Evolutionary conservation across 2,329 filamentous ascomycete species (phyloP), one percentile per base, ranked within the genome.

Genomic region (Tolypocladium endophyticum): DNA sequence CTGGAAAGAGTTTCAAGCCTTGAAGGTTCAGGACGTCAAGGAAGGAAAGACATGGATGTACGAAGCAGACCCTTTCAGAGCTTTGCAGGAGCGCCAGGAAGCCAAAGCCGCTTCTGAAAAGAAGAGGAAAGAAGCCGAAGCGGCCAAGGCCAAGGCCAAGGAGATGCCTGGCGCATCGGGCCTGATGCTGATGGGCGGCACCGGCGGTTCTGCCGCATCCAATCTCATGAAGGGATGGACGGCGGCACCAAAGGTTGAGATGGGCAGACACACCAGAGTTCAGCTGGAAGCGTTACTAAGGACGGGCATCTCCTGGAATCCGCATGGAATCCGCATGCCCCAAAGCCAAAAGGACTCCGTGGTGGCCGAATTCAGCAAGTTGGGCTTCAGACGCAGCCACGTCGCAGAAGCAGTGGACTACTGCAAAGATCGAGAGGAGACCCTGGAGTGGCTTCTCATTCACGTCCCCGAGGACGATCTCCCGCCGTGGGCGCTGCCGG

Each of bases 401-500:
- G 84, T 92, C 47, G 86, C 95, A 69, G 94, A 99, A 74, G 93
- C 94, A 11, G 84, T 89, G 1, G 85, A 85, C 53, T 86, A 92
- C 67, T 97, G 92, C 76, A 95, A 93, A 72, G 92, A 96, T 70
- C 83, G 88, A 36, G 92, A 97, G 71, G 94, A 99, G 74, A 87
- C 91, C 20, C 80, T 99, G 2, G 93, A 97, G 72, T 99, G 94
- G 94, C 81, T 99, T 20, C 81, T 99, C 56, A 92, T 97, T 57
- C 93, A 99, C 73, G 92, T 99, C 2, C 94, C 94, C 1, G 94
- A 99, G 70, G 94, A 99, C 70, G 94, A 97, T 68, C 77, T 97
- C n/a, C 94, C 94, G 1, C 79, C 83, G 8, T 97, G 93, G 92
- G 90, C 90, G 66, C 77, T 99, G 50, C 94, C 94, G 0, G 92